Evolutionary conservation across 1,139 yeast species (phyloP), one percentile per base, ranked within the genome.

Genomic region (Sugiyamaella sp.): DNA sequence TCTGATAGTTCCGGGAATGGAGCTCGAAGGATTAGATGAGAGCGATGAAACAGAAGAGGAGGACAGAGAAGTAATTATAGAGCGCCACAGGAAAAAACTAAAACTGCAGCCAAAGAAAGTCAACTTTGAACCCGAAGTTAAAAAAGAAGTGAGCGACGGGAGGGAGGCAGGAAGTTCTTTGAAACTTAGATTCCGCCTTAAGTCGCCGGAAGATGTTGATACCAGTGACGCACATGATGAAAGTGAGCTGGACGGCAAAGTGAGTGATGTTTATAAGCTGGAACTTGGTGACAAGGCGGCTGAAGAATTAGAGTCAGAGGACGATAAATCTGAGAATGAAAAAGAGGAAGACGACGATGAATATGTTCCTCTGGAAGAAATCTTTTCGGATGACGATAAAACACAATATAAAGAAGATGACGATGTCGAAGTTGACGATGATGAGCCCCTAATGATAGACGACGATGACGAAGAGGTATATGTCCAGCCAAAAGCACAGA

Each of bases 1-100:
- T 46, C 64, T 80, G 22, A 63, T 75, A 10, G 62, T 72, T 3
- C 83, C 83, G 0, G 82, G 82, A 1, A 54, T 56, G 56, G 70
- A 67, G 41, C 52, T 68, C n/a, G 69, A 62, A 24, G 65, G 55
- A 17, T 53, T 61, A n/a, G 57, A 57, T 22, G 62, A 58, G 14
- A 60, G 46, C 29, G 59, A 55, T 16, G 62, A 58, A 24, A 58
- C 57, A 1, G 63, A 56, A 25, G 49, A 46, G 19, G 47, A 48
- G 46, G 38, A 33, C 6, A 19, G 41, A 32, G 41, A 46, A 17
- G 37, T 42, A 14, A 35, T 40, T n/a, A 56, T 55, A 20, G 54
- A 44, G 21, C 40, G 61, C 41, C 19, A 51, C 48, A 24, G 46
- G 20, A 22, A 38, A 49, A 32, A 56, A 49, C 48, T 4, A 10